Evolutionary conservation across 306 rosid genomes (phyloP).

Genomic region (Quercus glauca): DNA sequence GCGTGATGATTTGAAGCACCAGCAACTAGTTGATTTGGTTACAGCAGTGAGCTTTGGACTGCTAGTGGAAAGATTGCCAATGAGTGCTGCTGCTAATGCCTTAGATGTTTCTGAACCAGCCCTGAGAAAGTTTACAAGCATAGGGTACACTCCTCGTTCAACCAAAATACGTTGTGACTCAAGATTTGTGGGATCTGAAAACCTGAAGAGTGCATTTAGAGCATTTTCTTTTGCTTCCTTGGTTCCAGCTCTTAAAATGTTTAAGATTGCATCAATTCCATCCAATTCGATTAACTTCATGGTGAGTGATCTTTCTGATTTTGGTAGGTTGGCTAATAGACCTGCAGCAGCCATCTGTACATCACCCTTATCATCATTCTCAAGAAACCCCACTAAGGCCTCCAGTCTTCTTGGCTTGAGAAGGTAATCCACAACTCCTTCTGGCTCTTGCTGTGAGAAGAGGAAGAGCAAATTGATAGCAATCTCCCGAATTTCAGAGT

Average conservation of each 20-base stretch:
- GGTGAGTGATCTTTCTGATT: constrained; percentile 61
- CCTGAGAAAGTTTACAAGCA: constrained; percentile 57
- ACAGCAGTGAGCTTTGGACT: constrained; percentile 48
- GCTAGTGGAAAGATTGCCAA: constrained; percentile 72
- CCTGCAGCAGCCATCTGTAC: constrained; percentile 90
- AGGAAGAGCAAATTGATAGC: constrained; percentile 68
- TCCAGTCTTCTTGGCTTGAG: constrained; percentile 85
- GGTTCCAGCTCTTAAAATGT: constrained; percentile 57
- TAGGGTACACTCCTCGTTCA: constrained; percentile 62
- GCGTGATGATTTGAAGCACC: constrained; percentile 46
- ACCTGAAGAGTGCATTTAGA: constrained; percentile 84
- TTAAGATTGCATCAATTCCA: constrained; percentile 68
- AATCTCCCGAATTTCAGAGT: constrained; percentile 58
- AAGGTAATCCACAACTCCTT: constrained; percentile 81
- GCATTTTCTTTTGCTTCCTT: constrained; percentile 82
- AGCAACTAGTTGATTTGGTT: constrained; percentile 44
- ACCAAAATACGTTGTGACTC: constrained; percentile 64
- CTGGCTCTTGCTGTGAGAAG: constrained; percentile 78
- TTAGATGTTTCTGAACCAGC: constrained; percentile 61
- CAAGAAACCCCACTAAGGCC: constrained; percentile 76
- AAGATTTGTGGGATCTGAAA: constrained; percentile 69
- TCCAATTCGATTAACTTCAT: constrained; percentile 53
- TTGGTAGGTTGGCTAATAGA: constrained; percentile 73
- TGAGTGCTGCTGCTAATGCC: constrained; percentile 88
- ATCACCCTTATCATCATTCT: constrained; percentile 51